Percentiles rank a stretch among this genome's conserved stretches.
These are phyloP conservation scores for Ceratocystis huliohia DNA, from an alignment of 2,329 filamentous ascomycete species.

Conservation along the genomic window DNA sequence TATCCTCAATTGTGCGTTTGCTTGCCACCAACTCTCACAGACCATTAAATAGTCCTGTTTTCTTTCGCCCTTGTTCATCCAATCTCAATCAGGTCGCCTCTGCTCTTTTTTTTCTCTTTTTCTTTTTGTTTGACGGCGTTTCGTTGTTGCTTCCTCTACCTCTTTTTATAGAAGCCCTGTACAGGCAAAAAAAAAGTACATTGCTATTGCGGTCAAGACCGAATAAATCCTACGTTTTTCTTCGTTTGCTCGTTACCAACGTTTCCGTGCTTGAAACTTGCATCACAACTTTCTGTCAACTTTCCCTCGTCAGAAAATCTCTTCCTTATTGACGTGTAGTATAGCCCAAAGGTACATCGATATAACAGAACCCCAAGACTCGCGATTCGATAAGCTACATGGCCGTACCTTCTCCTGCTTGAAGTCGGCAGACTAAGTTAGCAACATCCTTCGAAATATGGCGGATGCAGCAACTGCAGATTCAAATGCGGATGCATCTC, in stretches of 20 bases:
- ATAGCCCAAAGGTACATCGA: background rate
- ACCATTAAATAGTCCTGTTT: background rate
- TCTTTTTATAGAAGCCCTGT: slow-evolving; percentile 6
- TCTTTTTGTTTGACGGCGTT: background rate
- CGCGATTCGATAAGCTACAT: background rate
- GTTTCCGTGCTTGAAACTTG: background rate
- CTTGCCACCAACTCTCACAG: background rate
- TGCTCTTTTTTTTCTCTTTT: background rate
- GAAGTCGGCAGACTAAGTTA: background rate
- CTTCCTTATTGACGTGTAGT: background rate
- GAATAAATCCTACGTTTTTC: slow-evolving; percentile 5
- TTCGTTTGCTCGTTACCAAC: background rate
- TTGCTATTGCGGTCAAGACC: background rate
- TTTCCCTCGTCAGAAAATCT: background rate
- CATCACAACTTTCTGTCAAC: background rate
- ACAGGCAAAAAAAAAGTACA: background rate
- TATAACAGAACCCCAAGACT: background rate
- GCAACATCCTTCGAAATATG: background rate
- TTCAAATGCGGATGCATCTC: background rate
- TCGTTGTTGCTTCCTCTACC: background rate
- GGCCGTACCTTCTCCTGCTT: slow-evolving; percentile 5
- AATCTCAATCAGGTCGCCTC: no score
- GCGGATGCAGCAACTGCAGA: slow-evolving; percentile 8
- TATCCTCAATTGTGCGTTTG: background rate
- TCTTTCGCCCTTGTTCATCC: no score